Conservation (phyloP, 768 basidiomycete species). For the Pholiota molesta region DNA sequence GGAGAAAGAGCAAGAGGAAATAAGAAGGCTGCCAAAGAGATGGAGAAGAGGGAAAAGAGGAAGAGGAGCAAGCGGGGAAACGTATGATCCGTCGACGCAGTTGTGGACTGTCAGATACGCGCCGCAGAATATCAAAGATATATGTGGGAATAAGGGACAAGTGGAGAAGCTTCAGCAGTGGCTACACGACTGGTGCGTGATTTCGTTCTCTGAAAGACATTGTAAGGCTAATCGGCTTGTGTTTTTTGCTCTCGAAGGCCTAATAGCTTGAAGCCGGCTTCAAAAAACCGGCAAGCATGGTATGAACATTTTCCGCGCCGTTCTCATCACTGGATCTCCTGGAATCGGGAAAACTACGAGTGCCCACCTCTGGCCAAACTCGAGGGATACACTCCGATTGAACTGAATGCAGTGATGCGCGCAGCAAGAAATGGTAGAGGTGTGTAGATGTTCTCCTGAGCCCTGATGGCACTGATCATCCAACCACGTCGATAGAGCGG, state of each 20-base stretch:
- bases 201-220: background rate
- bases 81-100: slow-evolving; percentile 56
- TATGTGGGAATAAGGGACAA: slow-evolving; percentile 93
- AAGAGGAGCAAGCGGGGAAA: slow-evolving; percentile 25
- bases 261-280: slow-evolving; percentile 72
- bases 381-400: slow-evolving; percentile 92
- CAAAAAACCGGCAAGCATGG: slow-evolving; percentile 95
- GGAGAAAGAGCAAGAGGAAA: slow-evolving; percentile 79
- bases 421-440: slow-evolving; percentile 97
- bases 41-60: slow-evolving; percentile 62
- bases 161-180: slow-evolving; percentile 89
- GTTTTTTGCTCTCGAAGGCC: slow-evolving; percentile 52
- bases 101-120: slow-evolving; percentile 98
- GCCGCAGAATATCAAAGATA: slow-evolving; percentile 82
- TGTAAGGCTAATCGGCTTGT: background rate
- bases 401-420: slow-evolving; percentile 92
- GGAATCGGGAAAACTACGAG: slow-evolving; percentile 98
- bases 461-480: background rate
- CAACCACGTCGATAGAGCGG: slow-evolving; percentile 55
- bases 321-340: slow-evolving; percentile 91
- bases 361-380: slow-evolving; percentile 91
- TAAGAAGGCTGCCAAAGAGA: slow-evolving; percentile 74
- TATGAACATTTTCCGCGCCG: slow-evolving; percentile 84
- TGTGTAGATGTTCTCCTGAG: slow-evolving; percentile 31
- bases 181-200: slow-evolving; percentile 84